Conservation (phyloP, 192 early-diverging fungal species). For the Phycomyces blakesleeanus region DNA sequence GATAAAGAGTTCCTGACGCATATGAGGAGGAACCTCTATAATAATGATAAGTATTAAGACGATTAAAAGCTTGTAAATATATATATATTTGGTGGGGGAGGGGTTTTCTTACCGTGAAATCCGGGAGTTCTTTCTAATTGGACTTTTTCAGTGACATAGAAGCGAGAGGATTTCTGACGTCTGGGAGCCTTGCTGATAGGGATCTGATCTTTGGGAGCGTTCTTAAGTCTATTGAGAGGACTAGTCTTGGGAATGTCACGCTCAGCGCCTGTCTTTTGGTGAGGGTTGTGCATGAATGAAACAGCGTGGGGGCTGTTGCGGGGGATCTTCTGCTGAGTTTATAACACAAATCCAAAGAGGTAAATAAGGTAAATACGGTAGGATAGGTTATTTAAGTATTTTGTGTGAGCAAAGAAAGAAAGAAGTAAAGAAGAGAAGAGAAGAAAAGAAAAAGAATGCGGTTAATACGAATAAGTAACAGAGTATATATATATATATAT, state of each 20-base stretch:
- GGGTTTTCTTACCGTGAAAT: constrained; percentile 81
- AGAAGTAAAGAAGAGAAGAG: too few relatives aligned
- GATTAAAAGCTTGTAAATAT: too few relatives aligned
- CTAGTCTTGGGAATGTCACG: constrained; percentile 21
- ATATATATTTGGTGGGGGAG: too few relatives aligned
- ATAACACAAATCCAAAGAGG: not conserved
- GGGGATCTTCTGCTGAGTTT: constrained; percentile 8
- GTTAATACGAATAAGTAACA: too few relatives aligned
- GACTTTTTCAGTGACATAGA: constrained; percentile 79
- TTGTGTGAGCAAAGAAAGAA: too few relatives aligned
- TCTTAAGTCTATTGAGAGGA: constrained; percentile 49
- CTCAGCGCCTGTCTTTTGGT: constrained; percentile 8
- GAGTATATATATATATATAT: too few relatives aligned
- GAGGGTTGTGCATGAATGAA: constrained; percentile 24
- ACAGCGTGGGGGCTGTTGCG: constrained; percentile 3
- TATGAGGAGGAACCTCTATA: constrained; percentile 59
- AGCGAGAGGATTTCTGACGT: constrained; percentile 80
- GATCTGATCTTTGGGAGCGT: constrained; percentile 63
- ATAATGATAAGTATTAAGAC: too few relatives aligned
- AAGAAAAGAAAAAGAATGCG: too few relatives aligned
- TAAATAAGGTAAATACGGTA: not conserved
- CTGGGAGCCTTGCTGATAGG: constrained; percentile 76
- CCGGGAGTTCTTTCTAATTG: constrained; percentile 71
- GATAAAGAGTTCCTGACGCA: constrained; percentile 74
- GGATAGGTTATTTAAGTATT: too few relatives aligned